Conservation (phyloP, 768 basidiomycete genomes). For the Termitomyces sp. region DNA sequence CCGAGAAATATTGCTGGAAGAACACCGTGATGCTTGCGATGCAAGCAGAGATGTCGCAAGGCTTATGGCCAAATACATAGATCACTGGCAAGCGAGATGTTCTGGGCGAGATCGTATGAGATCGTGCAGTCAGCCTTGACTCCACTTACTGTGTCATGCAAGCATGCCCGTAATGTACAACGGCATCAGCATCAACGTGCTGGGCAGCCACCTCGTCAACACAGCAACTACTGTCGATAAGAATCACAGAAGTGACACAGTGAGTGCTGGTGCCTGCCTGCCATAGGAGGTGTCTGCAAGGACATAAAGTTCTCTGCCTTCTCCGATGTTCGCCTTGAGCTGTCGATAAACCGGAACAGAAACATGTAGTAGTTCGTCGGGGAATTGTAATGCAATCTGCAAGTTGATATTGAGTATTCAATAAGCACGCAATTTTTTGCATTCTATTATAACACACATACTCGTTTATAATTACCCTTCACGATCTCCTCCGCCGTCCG, state of each 20-base stretch:
- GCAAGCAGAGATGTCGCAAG: slow-evolving; percentile 53
- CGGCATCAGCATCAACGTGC: slow-evolving; percentile 64
- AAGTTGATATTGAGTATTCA: not conserved
- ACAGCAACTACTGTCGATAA: slow-evolving; percentile 64
- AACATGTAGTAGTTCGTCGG: slow-evolving; percentile 84
- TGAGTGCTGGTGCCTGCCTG: slow-evolving; percentile 45
- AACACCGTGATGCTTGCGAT: slow-evolving; percentile 33
- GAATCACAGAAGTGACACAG: slow-evolving; percentile 8
- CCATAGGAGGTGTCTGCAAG: slow-evolving; percentile 76
- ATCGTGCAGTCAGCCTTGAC: not conserved
- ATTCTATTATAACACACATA: slow-evolving; percentile 27
- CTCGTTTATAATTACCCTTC: slow-evolving; percentile 63
- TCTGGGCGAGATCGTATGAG: slow-evolving; percentile 33
- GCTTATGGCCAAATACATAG: slow-evolving; percentile 82
- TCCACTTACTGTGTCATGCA: slow-evolving; percentile 83
- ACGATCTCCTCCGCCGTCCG: slow-evolving; percentile 59
- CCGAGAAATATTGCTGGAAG: slow-evolving; percentile 16
- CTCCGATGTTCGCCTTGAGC: slow-evolving; percentile 42
- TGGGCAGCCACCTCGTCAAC: slow-evolving; percentile 95
- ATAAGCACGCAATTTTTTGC: not conserved
- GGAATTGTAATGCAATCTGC: slow-evolving; percentile 90
- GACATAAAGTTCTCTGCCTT: slow-evolving; percentile 18
- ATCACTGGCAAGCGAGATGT: slow-evolving; percentile 85
- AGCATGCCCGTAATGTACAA: slow-evolving; percentile 52
- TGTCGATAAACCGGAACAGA: slow-evolving; percentile 78